Base-by-base conservation (phyloP, 805 yeast genomes). In the Cyberlindnera maclurae region DNA sequence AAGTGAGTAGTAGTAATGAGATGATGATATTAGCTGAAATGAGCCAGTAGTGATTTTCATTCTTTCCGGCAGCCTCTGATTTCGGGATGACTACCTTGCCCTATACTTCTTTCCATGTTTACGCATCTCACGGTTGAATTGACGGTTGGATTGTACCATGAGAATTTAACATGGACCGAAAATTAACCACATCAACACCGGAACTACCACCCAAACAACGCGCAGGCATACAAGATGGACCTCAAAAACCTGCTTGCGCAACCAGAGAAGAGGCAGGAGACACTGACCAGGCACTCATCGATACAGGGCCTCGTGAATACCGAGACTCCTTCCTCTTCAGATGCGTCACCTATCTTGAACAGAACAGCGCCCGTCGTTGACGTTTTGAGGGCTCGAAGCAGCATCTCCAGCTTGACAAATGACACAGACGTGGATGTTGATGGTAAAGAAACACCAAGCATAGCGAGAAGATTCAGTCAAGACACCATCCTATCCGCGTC, bases 351-450 rank as follows among this genome's bases (percentile, higher is more conserved):
- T 5, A 10, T 13, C 13, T n/a, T 12, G 15, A 27, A 12, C 13
- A 27, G 15, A 27, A 27, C 29, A 27, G 29, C 40, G 39, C 32
- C 29, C 40, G 6, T 36, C 42, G 3, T 42, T 24, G 13, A 38
- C 36, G 12, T n/a, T 6, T 6, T 13, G 10, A 29, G 18, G 12
- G 17, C 18, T 11, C 15, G 12, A 29, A 17, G 12, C 26, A 22
- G 52, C 27, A 55, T 55, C 15, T 42, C 55, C 7, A 45, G 50
- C 13, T 41, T 71, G 34, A 69, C 77, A 7, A 70, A 72, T 43
- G 72, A 65, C 35, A 63, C 58, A 11, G 75, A 68, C 44, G 63
- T 67, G 15, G 76, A 67, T 36, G 51, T 65, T 18, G 58, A 59
- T 18, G 74, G 72, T 1, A 62, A 58, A 22, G 64, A 54, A 36